A percentile compares a stretch with the other conserved stretches of the same genome.
Evolutionary conservation across 768 basidiomycete genomes (phyloP).

Genomic region (Suillus subluteus): DNA sequence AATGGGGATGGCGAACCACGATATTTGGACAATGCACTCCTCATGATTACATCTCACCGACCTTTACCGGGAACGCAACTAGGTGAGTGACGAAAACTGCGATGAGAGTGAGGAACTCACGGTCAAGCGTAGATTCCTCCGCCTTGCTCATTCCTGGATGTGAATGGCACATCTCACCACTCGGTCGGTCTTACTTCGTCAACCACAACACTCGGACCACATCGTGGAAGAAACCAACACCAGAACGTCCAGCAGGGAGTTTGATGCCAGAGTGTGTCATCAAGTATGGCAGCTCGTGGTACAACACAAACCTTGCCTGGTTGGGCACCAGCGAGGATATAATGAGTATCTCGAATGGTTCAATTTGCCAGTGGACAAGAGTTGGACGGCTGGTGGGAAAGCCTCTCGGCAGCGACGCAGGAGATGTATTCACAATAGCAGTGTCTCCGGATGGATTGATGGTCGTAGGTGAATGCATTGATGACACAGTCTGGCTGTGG

Average conservation of each 20-base stretch:
- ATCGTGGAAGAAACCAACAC: not conserved
- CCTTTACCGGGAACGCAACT: not conserved
- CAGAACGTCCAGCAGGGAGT: not conserved
- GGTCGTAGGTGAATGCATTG: not conserved
- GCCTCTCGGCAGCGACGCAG: not conserved
- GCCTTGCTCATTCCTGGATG: not conserved
- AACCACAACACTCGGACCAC: not conserved
- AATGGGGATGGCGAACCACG: accelerated
- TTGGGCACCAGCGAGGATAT: not conserved
- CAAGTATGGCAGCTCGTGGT: not conserved
- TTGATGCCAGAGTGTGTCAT: not conserved
- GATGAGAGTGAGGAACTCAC: not conserved
- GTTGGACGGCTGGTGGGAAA: not conserved
- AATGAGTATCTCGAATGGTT: not conserved
- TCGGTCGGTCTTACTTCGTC: not conserved
- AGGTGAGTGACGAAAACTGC: not conserved
- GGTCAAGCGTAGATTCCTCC: not conserved
- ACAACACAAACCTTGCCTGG: not conserved
- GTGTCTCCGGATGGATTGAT: not conserved
- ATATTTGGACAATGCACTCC: not conserved
- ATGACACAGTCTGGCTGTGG: not conserved
- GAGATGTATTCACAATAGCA: not conserved
- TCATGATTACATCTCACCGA: not conserved
- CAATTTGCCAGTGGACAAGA: not conserved
- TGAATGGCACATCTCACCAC: not conserved